These are phyloP conservation scores for Fusarium annulatum DNA, from an alignment of 2,329 filamentous ascomycete species.

Conservation along the genomic window DNA sequence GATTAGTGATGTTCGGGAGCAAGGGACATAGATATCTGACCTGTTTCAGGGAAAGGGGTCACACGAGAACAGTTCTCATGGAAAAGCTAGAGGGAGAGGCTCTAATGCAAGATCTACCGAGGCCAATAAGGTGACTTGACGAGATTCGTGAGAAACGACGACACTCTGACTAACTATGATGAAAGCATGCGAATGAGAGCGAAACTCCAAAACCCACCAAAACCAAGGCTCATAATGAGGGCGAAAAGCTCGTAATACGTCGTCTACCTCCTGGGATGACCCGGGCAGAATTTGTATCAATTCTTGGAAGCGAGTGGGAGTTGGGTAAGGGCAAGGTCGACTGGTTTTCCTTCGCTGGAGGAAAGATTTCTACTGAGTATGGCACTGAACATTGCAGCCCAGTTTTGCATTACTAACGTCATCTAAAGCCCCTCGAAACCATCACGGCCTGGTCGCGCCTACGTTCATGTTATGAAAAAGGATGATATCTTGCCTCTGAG, in stretches of 20 bases:
- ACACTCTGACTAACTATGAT: constrained; percentile 27
- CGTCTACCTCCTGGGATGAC: constrained; percentile 89
- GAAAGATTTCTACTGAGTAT: constrained; percentile 87
- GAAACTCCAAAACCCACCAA: constrained; percentile 48
- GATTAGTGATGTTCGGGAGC: constrained; percentile 24
- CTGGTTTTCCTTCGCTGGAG: constrained; percentile 75
- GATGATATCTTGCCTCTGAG: constrained; percentile 75
- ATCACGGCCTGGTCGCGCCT: constrained; percentile 82
- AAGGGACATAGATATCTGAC: constrained; percentile 37
- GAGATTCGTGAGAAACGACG: background rate
- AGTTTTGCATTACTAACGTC: constrained; percentile 21
- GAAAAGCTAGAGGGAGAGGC: constrained; percentile 43
- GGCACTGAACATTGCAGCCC: constrained; percentile 45
- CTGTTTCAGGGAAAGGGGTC: constrained; percentile 37
- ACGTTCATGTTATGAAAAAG: constrained; percentile 82
- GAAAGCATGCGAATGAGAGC: constrained; percentile 44
- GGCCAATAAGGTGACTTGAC: constrained; percentile 43
- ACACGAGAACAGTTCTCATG: constrained; percentile 39
- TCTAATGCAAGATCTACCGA: constrained; percentile 46
- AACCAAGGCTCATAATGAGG: constrained; percentile 54
- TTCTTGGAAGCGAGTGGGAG: constrained; percentile 85
- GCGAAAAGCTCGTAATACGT: constrained; percentile 86
- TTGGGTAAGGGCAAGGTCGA: constrained; percentile 83
- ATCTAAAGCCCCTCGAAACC: constrained; percentile 79
- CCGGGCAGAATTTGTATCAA: constrained; percentile 76